phyloP scores from a whole-genome alignment of 2,329 filamentous ascomycete genomes.

The Lachnellula willkommii region DNA sequence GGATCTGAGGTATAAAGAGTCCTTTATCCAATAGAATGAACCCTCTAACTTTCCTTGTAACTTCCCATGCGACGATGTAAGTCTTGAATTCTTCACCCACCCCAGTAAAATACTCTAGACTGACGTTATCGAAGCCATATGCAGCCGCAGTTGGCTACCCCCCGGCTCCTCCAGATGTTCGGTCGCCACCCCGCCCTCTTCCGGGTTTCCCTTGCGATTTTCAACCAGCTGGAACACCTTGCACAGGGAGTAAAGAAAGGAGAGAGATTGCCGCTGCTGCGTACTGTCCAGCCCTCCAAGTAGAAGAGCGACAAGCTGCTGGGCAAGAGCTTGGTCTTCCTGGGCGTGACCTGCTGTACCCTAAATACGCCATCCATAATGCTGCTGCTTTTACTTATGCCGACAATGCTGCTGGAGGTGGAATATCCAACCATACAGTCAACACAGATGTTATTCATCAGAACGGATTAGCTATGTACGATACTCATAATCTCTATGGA shows the following conservation, averaged over 20 bases:
- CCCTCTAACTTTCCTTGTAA: slow-evolving; percentile 46
- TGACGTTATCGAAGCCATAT: slow-evolving; percentile 15
- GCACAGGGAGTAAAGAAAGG: slow-evolving; percentile 27
- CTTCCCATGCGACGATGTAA: slow-evolving; percentile 47
- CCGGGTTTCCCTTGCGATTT: slow-evolving; percentile 65
- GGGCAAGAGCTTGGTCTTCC: slow-evolving; percentile 52
- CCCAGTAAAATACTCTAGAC: not conserved
- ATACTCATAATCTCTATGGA: slow-evolving; percentile 74
- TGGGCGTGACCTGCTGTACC: slow-evolving; percentile 57
- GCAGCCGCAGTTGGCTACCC: slow-evolving; percentile 45
- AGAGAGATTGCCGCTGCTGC: slow-evolving; percentile 10
- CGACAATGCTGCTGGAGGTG: slow-evolving; percentile 40
- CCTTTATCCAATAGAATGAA: too few species aligned
- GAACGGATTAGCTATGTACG: slow-evolving; percentile 63
- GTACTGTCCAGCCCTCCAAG: not conserved
- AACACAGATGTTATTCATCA: slow-evolving; percentile 63
- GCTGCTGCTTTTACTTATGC: slow-evolving; percentile 45
- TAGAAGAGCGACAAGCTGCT: slow-evolving; percentile 16
- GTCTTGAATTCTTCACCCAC: not conserved
- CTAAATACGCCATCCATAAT: slow-evolving; percentile 62
- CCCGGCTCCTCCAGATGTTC: slow-evolving; percentile 57
- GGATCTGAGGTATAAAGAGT: too few species aligned
- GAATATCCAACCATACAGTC: slow-evolving; percentile 54
- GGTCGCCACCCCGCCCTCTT: slow-evolving; percentile 57
- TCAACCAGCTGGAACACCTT: slow-evolving; percentile 49